phyloP scores from a whole-genome alignment of 1,284 basidiomycete species.

The Thelephora terrestris region DNA sequence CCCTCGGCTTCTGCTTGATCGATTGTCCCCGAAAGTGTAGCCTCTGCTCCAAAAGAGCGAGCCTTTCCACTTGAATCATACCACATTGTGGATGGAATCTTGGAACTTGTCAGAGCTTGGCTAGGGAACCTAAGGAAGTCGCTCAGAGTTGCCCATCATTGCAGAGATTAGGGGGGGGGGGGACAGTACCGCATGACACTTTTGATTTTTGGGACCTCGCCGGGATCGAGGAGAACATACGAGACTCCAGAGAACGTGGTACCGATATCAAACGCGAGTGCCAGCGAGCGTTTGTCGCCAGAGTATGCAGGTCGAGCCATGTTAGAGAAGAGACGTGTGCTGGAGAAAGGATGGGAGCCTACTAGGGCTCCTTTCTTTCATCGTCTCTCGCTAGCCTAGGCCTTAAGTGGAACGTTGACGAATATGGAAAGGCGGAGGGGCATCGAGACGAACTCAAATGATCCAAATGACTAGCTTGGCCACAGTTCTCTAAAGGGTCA shows the following conservation, averaged over 20 bases:
- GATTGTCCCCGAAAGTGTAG: slow-evolving; percentile 29
- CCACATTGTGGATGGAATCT: slow-evolving; percentile 46
- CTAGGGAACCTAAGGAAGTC: slow-evolving; percentile 28
- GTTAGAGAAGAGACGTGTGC: not conserved
- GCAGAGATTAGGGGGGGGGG: no score
- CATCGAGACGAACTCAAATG: no score
- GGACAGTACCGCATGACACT: slow-evolving; percentile 37
- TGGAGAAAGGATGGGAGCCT: no score
- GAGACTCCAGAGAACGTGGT: slow-evolving; percentile 44
- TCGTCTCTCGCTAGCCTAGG: no score
- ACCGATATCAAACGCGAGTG: slow-evolving; percentile 58
- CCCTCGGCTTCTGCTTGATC: slow-evolving; percentile 35
- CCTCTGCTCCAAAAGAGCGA: slow-evolving; percentile 42
- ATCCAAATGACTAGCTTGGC: no score
- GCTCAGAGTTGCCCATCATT: no score
- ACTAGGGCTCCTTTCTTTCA: no score
- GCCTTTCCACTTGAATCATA: slow-evolving; percentile 37
- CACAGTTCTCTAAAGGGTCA: no score
- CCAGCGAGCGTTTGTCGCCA: not conserved
- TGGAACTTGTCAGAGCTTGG: slow-evolving; percentile 33
- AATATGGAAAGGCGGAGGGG: no score
- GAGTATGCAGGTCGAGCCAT: not conserved
- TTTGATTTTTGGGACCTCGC: slow-evolving; percentile 34
- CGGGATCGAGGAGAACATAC: slow-evolving; percentile 37
- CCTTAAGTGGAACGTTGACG: no score